Conservation (phyloP, 1,284 basidiomycete genomes). For the Volvariella volvacea region DNA sequence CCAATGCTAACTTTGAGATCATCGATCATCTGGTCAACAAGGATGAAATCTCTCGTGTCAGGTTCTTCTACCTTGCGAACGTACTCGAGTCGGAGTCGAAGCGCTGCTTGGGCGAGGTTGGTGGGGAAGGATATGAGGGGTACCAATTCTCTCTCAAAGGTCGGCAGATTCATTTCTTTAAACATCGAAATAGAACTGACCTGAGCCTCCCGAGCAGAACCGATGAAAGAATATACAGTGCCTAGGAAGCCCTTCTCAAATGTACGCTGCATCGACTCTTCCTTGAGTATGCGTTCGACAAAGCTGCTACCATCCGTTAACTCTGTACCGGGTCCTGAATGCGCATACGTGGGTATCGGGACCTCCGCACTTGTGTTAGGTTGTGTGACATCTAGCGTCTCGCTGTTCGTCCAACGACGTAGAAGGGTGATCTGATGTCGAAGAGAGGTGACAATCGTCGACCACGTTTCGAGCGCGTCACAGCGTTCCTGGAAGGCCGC, state of each 20-base stretch:
- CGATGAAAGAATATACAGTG: constrained; percentile 82
- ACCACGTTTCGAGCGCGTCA: constrained; percentile 88
- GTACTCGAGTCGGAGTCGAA: constrained; percentile 88
- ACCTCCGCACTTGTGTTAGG: constrained; percentile 61
- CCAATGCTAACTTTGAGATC: constrained; percentile 91
- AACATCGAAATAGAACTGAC: constrained; percentile 74
- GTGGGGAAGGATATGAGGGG: constrained; percentile 94
- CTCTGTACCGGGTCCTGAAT: constrained; percentile 24
- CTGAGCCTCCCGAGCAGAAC: constrained; percentile 84
- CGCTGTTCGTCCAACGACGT: constrained; percentile 88
- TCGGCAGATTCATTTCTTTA: constrained; percentile 83
- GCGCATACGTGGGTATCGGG: constrained; percentile 28
- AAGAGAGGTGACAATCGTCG: constrained; percentile 72
- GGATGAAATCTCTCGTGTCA: constrained; percentile 52
- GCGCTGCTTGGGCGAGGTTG: constrained; percentile 86
- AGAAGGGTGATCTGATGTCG: constrained; percentile 74
- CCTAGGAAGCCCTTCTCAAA: constrained; percentile 93
- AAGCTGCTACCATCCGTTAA: constrained; percentile 68
- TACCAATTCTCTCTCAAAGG: constrained; percentile 89
- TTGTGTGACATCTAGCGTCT: constrained; percentile 81
- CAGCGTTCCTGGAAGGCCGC: constrained; percentile 69
- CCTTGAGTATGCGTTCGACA: constrained; percentile 92
- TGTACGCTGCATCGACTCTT: constrained; percentile 89
- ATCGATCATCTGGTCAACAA: constrained; percentile 94
- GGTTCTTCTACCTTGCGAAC: constrained; percentile 88